phyloP scores from a whole-genome alignment of 2,329 filamentous ascomycete genomes.

The Westerdykella sp. region DNA sequence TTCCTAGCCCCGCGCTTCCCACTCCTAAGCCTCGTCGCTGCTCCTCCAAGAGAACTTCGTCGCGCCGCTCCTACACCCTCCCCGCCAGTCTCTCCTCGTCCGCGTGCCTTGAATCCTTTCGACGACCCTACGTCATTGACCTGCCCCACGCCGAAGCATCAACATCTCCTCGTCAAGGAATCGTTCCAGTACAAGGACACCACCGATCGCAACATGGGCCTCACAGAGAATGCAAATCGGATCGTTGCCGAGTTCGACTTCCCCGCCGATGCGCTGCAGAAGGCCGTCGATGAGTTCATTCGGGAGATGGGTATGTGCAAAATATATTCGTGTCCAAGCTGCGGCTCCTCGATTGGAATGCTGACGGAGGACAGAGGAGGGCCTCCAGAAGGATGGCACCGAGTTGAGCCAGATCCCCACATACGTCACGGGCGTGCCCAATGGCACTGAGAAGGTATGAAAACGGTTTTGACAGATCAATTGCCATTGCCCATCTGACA shows the following conservation, averaged over 20 bases:
- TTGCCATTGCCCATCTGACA: constrained; percentile 78
- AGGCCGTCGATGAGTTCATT: constrained; percentile 78
- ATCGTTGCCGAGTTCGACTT: constrained; percentile 85
- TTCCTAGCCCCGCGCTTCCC: constrained; percentile 34
- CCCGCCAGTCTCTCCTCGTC: constrained; percentile 3
- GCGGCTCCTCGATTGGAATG: constrained; percentile 1
- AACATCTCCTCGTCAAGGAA: constrained; percentile 22
- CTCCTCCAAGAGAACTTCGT: constrained; percentile 9
- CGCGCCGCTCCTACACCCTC: background rate
- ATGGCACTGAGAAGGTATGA: constrained; percentile 90
- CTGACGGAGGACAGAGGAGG: constrained; percentile 58
- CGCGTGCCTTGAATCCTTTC: constrained; percentile 1
- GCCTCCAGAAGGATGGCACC: constrained; percentile 68
- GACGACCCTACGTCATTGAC: constrained; percentile 14
- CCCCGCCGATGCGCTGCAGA: constrained; percentile 68
- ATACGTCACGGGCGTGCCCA: constrained; percentile 91
- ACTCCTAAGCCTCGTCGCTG: constrained; percentile 21
- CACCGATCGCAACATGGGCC: constrained; percentile 39
- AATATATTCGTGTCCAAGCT: background rate
- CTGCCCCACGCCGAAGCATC: constrained; percentile 23
- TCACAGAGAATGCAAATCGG: constrained; percentile 66
- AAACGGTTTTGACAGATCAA: constrained; percentile 62
- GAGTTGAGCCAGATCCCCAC: constrained; percentile 94
- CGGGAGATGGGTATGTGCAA: constrained; percentile 64
- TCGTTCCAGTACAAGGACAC: constrained; percentile 29